phyloP scores from a whole-genome alignment of 2,329 filamentous ascomycete genomes.

The Emydomyces testavorans region DNA sequence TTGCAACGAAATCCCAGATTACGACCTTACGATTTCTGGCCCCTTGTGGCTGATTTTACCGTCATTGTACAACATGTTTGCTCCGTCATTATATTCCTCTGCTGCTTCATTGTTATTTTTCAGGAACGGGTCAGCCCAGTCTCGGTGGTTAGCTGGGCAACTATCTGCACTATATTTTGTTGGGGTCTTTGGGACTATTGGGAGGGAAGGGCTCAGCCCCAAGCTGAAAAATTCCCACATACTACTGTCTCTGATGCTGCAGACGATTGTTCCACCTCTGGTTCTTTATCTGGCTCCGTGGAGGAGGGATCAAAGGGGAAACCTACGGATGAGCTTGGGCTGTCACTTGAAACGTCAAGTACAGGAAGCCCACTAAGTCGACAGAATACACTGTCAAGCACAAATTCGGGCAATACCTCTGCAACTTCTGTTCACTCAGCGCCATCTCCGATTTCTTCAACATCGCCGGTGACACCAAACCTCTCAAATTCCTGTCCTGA shows the following conservation, averaged over 20 bases:
- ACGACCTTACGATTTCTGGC: conserved; percentile 96
- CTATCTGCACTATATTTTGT: conserved; percentile 67
- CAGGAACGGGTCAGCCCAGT: conserved; percentile 78
- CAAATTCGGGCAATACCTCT: conserved; percentile 44
- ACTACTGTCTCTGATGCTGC: conserved; percentile 4
- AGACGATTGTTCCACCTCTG: conserved; percentile 33
- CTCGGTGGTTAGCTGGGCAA: conserved; percentile 78
- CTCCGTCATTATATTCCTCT: conserved; percentile 86
- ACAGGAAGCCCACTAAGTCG: conserved; percentile 24
- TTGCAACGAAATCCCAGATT: conserved; percentile 88
- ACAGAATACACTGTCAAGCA: conserved; percentile 23
- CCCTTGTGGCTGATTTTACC: conserved; percentile 83
- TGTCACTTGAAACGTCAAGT: conserved; percentile 32
- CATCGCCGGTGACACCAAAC: conserved; percentile 18
- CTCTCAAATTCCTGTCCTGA: conserved; percentile 24
- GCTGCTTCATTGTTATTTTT: conserved; percentile 84
- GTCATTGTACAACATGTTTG: conserved; percentile 96
- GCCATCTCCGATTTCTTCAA: conserved; percentile 22
- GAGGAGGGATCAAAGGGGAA: conserved; percentile 18
- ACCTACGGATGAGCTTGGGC: conserved; percentile 34
- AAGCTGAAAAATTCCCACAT: conserved; percentile 23
- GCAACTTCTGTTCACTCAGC: conserved; percentile 45
- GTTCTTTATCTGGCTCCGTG: conserved; percentile 20
- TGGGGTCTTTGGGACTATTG: conserved; percentile 90
- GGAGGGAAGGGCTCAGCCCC: conserved; percentile 59